These are phyloP conservation scores for Papilionanthe hybrid DNA, from an alignment of 116 monocot genomes.

Conservation along the genomic window DNA sequence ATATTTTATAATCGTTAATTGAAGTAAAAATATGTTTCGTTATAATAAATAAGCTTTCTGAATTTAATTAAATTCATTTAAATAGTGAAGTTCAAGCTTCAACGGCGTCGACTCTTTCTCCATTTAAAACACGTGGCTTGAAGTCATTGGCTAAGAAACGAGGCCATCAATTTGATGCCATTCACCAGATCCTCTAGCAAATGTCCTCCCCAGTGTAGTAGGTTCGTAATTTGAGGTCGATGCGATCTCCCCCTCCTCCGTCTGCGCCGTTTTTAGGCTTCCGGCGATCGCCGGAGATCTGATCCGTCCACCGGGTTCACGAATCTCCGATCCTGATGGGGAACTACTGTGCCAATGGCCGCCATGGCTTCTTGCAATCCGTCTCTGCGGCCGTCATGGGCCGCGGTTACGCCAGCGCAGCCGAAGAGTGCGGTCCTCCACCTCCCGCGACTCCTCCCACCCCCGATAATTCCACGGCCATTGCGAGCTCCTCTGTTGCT, in stretches of 20 bases:
- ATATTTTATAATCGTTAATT: no score
- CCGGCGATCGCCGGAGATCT: not conserved
- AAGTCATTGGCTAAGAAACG: not conserved
- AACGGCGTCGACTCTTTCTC: no score
- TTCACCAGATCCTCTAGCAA: not conserved
- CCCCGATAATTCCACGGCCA: not conserved
- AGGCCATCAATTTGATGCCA: not conserved
- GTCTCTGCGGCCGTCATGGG: slow-evolving; percentile 27
- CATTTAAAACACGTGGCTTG: not conserved
- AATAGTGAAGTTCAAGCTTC: no score
- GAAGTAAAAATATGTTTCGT: no score
- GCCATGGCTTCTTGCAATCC: slow-evolving; percentile 33
- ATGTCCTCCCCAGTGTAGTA: not conserved
- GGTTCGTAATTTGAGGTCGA: not conserved
- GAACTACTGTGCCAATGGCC: slow-evolving; percentile 25
- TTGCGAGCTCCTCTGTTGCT: slow-evolving; percentile 7
- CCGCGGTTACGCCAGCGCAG: not conserved
- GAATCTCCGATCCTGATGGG: slow-evolving; percentile 22
- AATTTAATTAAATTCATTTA: no score
- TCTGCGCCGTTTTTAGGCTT: not conserved
- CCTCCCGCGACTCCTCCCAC: slow-evolving; percentile 1
- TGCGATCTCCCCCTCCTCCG: not conserved
- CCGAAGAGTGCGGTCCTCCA: not conserved
- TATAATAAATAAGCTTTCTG: no score
- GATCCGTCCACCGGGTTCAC: not conserved